Percentiles rank a stretch among this genome's conserved stretches.
phyloP scores from a whole-genome alignment of 345 rosid genomes.

The Aegle marmelos region DNA sequence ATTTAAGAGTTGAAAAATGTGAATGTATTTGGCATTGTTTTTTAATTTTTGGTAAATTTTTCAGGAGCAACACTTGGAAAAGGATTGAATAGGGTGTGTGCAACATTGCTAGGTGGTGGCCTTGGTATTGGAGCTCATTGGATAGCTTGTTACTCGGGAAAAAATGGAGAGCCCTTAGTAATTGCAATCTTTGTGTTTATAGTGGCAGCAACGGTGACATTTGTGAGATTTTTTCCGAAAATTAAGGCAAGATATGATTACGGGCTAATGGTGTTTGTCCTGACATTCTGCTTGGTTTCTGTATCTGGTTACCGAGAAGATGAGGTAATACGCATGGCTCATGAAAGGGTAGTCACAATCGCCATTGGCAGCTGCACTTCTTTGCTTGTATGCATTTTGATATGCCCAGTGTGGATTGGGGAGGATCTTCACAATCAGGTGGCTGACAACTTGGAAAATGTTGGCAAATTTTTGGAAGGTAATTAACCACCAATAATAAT shows the following conservation, averaged over 20 bases:
- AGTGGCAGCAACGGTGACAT: conserved; percentile 28
- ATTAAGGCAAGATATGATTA: conserved; percentile 36
- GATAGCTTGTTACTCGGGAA: conserved; percentile 22
- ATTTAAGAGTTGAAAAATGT: too few species aligned
- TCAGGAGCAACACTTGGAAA: conserved; percentile 36
- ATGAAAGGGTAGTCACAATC: conserved; percentile 25
- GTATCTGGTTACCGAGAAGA: conserved; percentile 33
- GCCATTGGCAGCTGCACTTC: conserved; percentile 18
- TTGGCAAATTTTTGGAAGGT: conserved; percentile 36
- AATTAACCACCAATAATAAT: neutral
- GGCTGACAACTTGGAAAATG: conserved; percentile 28
- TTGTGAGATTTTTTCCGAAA: conserved; percentile 31
- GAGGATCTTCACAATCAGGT: conserved; percentile 36
- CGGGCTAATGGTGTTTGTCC: conserved; percentile 34
- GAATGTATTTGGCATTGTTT: too few species aligned
- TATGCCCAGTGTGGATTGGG: conserved; percentile 41
- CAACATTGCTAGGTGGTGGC: conserved; percentile 12
- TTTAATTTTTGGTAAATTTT: neutral
- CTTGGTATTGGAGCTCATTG: conserved; percentile 37
- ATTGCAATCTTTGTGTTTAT: conserved; percentile 26
- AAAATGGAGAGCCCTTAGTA: conserved; percentile 19
- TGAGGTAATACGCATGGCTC: conserved; percentile 20
- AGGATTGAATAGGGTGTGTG: conserved; percentile 33
- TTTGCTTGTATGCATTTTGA: conserved; percentile 12
- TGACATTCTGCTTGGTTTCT: conserved; percentile 40